Evolutionary conservation across 208 protist genomes (phyloP), one percentile per base, ranked within the genome.

Genomic region (Crithidia fasciculata): DNA sequence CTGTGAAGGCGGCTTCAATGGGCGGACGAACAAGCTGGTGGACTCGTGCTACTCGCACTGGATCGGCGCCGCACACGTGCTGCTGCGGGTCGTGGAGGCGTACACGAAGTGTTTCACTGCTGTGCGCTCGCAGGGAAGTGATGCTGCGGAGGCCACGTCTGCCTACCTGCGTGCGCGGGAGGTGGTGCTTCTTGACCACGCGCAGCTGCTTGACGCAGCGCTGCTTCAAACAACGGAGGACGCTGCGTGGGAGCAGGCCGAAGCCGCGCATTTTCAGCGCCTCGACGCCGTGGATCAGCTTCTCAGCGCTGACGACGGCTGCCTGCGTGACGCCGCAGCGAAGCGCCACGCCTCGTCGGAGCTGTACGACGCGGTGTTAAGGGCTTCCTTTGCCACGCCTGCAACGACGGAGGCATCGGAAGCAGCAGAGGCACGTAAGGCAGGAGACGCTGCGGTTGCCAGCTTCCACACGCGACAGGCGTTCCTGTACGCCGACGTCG

Each of bases 11-110:
- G 98, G 97, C 7, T 99, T 99, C 63, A 91, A 94, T 66, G 98
- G 98, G 8, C 80, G 98, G 18, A 98, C 95, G 8, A 99, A 99
- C 82, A 99, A 99, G 83, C 84, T 98, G n/a, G 91, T 98, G 4
- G 98, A 99, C 81, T 94, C 95, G 9, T 99, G 98, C 81, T 99
- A 99, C 84, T 96, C 92, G 7, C 97, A 98, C 64, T 99, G 98
- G 98, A 78, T 99, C 7, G 98, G 98, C 36, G 77, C 87, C 2
- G 85, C 89, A 4, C 87, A 94, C 67, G 90, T 88, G 18, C 60
- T 96, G 62, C 61, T 95, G 61, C 68, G 71, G 10, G 78, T 84
- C 2, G 75, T 72, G 13, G 88, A 95, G 64, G 68, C 64, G 18
- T 85, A 86, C 71, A 57, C 28, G 39, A 80, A 82, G 55, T 78